A percentile compares a stretch with the other conserved stretches of the same genome.
These are phyloP conservation scores for Monosporozyma siamensis DNA, from an alignment of 805 yeast genomes.

Conservation along the genomic window DNA sequence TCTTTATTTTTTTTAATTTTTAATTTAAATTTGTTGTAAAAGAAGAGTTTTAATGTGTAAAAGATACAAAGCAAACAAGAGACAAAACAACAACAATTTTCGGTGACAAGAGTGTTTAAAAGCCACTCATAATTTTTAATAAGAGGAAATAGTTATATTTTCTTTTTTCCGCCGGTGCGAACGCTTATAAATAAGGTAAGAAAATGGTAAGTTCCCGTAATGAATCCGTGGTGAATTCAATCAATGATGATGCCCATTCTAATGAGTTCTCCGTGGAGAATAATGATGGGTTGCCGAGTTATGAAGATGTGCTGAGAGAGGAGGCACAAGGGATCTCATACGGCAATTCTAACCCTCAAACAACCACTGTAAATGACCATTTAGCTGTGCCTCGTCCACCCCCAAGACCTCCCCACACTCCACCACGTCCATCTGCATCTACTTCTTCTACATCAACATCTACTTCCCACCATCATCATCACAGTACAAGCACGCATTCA, in stretches of 20 bases:
- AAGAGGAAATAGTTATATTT: too few relatives aligned
- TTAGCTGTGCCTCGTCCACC: conserved; percentile 7
- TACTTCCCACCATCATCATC: not conserved
- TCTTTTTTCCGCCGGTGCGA: too few relatives aligned
- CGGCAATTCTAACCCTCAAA: conserved; percentile 5
- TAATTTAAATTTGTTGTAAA: too few relatives aligned
- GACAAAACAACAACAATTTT: too few relatives aligned
- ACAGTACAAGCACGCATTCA: not conserved
- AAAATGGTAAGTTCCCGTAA: not conserved
- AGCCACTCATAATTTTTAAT: too few relatives aligned
- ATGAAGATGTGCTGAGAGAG: conserved; percentile 36
- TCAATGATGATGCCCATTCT: not conserved
- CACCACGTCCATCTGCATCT: not conserved
- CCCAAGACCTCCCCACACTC: conserved; percentile 3
- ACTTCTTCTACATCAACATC: not conserved
- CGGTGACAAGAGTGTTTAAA: too few relatives aligned
- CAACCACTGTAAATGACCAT: not conserved
- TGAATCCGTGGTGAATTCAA: not conserved
- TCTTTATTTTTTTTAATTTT: too few relatives aligned
- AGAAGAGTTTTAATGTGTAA: too few relatives aligned
- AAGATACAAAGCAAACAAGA: too few relatives aligned
- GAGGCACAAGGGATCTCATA: conserved; percentile 8
- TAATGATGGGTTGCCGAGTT: conserved; percentile 35
- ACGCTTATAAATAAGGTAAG: too few relatives aligned
- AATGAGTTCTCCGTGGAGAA: not conserved